Conservation (phyloP, 1,284 basidiomycete genomes). For the Rhodotorula sp. region DNA sequence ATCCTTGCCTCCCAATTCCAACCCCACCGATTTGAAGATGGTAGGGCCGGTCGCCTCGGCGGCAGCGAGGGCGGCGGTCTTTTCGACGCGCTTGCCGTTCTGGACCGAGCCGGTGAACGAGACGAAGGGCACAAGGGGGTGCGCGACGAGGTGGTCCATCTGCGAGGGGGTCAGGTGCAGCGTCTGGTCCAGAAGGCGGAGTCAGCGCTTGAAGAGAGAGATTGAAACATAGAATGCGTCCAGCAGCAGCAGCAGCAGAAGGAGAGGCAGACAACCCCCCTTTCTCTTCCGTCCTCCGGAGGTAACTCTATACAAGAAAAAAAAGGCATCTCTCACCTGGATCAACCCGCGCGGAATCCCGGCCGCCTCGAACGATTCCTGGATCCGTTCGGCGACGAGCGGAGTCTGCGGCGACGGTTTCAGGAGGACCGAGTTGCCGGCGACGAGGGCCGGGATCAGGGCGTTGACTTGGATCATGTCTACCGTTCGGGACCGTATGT, state of each 20-base stretch:
- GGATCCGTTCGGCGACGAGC: constrained; percentile 76
- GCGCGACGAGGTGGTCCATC: constrained; percentile 63
- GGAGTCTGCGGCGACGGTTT: constrained; percentile 97
- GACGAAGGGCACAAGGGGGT: constrained; percentile 63
- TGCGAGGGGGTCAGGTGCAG: constrained; percentile 71
- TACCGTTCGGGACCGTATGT: background rate
- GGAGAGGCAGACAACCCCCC: too few species aligned
- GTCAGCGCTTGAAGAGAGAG: background rate
- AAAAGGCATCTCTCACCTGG: constrained; percentile 56
- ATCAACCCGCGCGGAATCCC: constrained; percentile 74
- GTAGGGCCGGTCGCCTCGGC: constrained; percentile 57
- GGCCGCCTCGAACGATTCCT: constrained; percentile 64
- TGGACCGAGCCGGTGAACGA: constrained; percentile 83
- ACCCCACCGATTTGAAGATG: constrained; percentile 65
- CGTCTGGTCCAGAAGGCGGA: constrained; percentile 12
- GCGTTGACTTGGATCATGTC: constrained; percentile 82
- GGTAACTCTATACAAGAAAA: too few species aligned
- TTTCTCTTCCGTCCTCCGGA: too few species aligned
- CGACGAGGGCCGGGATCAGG: constrained; percentile 73
- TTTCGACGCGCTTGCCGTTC: constrained; percentile 51
- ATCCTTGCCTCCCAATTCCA: constrained; percentile 91
- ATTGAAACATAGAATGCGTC: too few species aligned
- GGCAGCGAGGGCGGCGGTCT: constrained; percentile 50
- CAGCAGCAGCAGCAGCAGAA: too few species aligned
- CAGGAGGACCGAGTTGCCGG: constrained; percentile 80